phyloP scores from a whole-genome alignment of 495 filamentous ascomycete genomes.

The Neurospora sp. region DNA sequence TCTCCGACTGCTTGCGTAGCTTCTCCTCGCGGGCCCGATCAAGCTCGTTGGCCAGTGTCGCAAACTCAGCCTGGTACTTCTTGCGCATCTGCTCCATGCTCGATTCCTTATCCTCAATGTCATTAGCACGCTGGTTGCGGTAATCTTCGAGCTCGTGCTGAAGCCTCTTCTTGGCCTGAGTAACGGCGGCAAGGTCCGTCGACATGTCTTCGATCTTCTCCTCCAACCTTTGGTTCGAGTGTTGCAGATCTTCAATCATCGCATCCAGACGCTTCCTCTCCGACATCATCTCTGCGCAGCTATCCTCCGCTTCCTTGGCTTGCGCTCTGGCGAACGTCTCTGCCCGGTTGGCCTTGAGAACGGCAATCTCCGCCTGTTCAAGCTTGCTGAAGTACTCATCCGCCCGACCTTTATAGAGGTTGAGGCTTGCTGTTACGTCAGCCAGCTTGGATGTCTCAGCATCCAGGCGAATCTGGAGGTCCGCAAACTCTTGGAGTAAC shows the following conservation, averaged over 20 bases:
- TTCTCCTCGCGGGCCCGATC: constrained; percentile 87
- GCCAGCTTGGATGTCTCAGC: constrained; percentile 75
- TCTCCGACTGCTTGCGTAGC: constrained; percentile 51
- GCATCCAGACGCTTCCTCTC: constrained; percentile 87
- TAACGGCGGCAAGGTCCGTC: constrained; percentile 74
- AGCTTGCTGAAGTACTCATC: constrained; percentile 98
- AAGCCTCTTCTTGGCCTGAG: constrained; percentile 87
- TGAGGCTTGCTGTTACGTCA: constrained; percentile 75
- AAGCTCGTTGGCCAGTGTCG: constrained; percentile 77
- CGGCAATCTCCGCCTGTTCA: constrained; percentile 91
- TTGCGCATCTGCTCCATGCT: constrained; percentile 95
- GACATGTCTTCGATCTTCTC: constrained; percentile 87
- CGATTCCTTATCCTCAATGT: constrained; percentile 92
- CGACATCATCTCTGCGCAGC: constrained; percentile 79
- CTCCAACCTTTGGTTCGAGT: constrained; percentile 78
- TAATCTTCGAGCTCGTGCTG: constrained; percentile 99
- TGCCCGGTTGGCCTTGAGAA: constrained; percentile 82
- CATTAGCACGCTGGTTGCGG: constrained; percentile 84
- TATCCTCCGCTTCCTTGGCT: constrained; percentile 81
- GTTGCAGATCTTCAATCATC: constrained; percentile 81
- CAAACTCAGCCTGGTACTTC: constrained; percentile 93
- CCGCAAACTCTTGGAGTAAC: constrained; percentile 83
- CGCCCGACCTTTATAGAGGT: constrained; percentile 82
- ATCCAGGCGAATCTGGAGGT: constrained; percentile 88
- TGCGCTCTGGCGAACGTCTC: constrained; percentile 91